A percentile compares a stretch with the other conserved stretches of the same genome.
These are phyloP conservation scores for Juglanconis sp. DNA, from an alignment of 2,329 filamentous ascomycete species.

Conservation along the genomic window DNA sequence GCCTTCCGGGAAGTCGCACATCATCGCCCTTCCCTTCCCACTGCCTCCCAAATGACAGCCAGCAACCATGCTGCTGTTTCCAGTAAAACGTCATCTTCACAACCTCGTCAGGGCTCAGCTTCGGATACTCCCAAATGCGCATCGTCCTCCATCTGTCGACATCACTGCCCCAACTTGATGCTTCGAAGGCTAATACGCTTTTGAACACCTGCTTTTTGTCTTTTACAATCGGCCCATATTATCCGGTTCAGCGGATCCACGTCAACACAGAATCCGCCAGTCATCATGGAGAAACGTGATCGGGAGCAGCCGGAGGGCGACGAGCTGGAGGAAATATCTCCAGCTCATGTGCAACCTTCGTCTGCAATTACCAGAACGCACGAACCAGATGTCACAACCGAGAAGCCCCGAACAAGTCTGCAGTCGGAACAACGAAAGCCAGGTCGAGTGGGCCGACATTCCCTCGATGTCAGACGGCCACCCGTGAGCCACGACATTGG, in stretches of 20 bases:
- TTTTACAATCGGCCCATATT: too few species aligned
- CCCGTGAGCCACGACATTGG: not conserved
- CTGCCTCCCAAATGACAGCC: too few species aligned
- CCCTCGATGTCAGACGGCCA: slow-evolving; percentile 5
- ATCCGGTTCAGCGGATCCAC: too few species aligned
- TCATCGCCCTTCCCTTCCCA: too few species aligned
- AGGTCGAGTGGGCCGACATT: slow-evolving; percentile 3
- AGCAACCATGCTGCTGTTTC: too few species aligned
- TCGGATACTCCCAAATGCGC: too few species aligned
- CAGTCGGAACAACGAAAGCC: slow-evolving; percentile 2
- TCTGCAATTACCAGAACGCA: not conserved
- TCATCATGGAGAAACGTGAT: not conserved
- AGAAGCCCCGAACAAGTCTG: slow-evolving; percentile 2
- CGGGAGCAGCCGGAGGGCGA: not conserved
- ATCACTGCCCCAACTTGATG: too few species aligned
- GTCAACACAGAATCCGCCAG: not conserved
- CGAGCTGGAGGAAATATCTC: not conserved
- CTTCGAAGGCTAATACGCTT: too few species aligned
- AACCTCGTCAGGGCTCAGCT: too few species aligned
- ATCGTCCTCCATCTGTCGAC: too few species aligned
- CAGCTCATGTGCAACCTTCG: not conserved
- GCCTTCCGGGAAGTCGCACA: not conserved
- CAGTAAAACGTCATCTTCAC: too few species aligned
- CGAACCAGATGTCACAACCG: not conserved
- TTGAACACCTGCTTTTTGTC: too few species aligned